Conservation (phyloP, 2,329 filamentous ascomycete species). For the Aureobasidium musti region DNA sequence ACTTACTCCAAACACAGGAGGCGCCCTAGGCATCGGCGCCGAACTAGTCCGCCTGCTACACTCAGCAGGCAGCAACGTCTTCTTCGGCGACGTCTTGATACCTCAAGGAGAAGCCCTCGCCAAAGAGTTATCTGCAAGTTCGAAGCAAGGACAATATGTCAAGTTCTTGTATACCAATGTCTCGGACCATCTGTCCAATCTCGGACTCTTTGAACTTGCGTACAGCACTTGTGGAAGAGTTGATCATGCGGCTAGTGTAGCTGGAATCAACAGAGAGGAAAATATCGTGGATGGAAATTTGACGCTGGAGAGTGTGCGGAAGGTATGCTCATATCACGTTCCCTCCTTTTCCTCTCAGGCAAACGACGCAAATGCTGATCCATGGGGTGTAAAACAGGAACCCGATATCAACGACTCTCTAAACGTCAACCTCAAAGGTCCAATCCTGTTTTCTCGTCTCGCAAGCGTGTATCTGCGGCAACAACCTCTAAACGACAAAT, state of each 20-base stretch:
- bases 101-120: constrained; percentile 41
- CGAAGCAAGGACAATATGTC: constrained; percentile 34
- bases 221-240: constrained; percentile 50
- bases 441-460: constrained; percentile 52
- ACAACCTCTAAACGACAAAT: constrained; percentile 40
- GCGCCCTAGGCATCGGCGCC: constrained; percentile 51
- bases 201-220: constrained; percentile 52
- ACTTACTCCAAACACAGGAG: constrained; percentile 38
- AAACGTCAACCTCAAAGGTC: constrained; percentile 53
- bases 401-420: constrained; percentile 45
- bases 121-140: constrained; percentile 34
- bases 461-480: constrained; percentile 55
- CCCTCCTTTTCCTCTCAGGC: too few species aligned
- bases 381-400: constrained; percentile 13
- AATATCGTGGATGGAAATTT: constrained; percentile 52
- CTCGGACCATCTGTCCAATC: constrained; percentile 49
- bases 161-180: constrained; percentile 52
- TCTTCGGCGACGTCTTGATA: constrained; percentile 49
- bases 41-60: constrained; percentile 46
- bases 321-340: constrained; percentile 38
- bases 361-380: not conserved
- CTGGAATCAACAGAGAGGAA: constrained; percentile 50
- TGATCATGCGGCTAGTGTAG: constrained; percentile 54
- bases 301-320: constrained; percentile 48
- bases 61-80: constrained; percentile 46